Percentiles rank a stretch among this genome's conserved stretches.
Evolutionary conservation across 2,329 filamentous ascomycete species (phyloP).

Genomic region (Talaromyces sp.): DNA sequence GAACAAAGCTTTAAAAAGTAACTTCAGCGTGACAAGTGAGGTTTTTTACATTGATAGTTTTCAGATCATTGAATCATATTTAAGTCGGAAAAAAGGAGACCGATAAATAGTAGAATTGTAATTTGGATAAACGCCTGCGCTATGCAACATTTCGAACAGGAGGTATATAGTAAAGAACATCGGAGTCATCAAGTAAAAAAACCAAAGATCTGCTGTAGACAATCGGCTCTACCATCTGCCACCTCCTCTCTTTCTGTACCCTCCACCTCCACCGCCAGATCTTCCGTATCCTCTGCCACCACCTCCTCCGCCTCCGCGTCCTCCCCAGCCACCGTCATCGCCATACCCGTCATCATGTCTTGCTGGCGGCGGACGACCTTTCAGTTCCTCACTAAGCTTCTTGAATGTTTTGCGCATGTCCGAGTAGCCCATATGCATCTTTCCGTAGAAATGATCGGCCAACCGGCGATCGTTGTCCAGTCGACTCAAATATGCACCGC

Average conservation of each 20-base stretch:
- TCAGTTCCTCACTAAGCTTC: constrained; percentile 78
- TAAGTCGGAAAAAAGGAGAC: background rate
- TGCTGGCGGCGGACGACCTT: constrained; percentile 59
- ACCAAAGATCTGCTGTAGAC: constrained; percentile 8
- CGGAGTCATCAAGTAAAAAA: constrained; percentile 10
- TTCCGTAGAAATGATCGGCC: constrained; percentile 97
- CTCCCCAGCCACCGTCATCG: constrained; percentile 47
- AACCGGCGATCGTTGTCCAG: constrained; percentile 90
- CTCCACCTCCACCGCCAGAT: constrained; percentile 41
- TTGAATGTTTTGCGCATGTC: constrained; percentile 96
- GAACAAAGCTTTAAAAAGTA: background rate
- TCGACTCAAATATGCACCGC: constrained; percentile 85
- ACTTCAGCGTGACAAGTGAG: background rate
- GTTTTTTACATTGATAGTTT: background rate
- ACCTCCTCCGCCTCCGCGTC: constrained; percentile 45
- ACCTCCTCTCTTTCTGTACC: constrained; percentile 37
- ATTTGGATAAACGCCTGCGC: constrained; percentile 32
- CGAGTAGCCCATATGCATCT: constrained; percentile 98
- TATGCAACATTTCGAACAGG: constrained; percentile 27
- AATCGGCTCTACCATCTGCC: constrained; percentile 33
- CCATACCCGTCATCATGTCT: constrained; percentile 51
- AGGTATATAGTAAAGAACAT: constrained; percentile 8
- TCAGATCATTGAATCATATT: background rate
- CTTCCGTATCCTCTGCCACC: constrained; percentile 33
- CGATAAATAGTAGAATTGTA: background rate